A percentile compares a stretch with the other conserved stretches of the same genome.
These are phyloP conservation scores for Spathaspora sp. DNA, from an alignment of 805 yeast genomes.

Conservation along the genomic window DNA sequence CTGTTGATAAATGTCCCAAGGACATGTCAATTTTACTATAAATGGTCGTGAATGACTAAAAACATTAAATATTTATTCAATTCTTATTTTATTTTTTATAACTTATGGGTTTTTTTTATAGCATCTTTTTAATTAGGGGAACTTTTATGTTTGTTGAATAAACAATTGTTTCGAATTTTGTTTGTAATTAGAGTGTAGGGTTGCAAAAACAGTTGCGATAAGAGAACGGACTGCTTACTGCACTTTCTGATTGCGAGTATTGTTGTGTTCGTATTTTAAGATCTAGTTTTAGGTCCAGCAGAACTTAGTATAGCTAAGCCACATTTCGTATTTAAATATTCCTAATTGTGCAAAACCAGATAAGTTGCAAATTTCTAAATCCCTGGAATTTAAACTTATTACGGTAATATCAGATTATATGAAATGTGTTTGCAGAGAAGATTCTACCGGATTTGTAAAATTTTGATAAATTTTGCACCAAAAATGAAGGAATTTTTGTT, in stretches of 20 bases:
- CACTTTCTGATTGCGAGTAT: too few species aligned
- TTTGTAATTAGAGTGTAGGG: neutral
- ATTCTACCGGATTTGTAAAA: too few species aligned
- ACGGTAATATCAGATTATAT: too few species aligned
- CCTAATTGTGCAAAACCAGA: neutral
- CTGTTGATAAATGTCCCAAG: neutral
- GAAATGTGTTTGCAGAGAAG: too few species aligned
- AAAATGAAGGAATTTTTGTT: too few species aligned
- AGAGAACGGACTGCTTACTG: too few species aligned
- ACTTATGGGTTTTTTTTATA: slow-evolving; percentile 8
- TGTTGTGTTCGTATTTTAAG: too few species aligned
- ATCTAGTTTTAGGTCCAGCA: neutral
- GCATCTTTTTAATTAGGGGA: slow-evolving; percentile 19
- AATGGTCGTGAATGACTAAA: slow-evolving; percentile 42
- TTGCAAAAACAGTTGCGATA: too few species aligned
- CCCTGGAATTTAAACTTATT: too few species aligned
- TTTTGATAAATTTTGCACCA: too few species aligned
- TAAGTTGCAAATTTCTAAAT: neutral
- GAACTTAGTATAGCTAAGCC: neutral
- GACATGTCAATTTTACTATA: slow-evolving; percentile 5
- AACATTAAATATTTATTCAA: slow-evolving; percentile 17
- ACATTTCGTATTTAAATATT: neutral
- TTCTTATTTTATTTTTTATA: slow-evolving; percentile 16
- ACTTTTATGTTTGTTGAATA: slow-evolving; percentile 42
- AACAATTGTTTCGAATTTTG: slow-evolving; percentile 19